A percentile compares a stretch with the other conserved stretches of the same genome.
These are phyloP conservation scores for Cephaloascus fragrans DNA, from an alignment of 805 yeast species.

Conservation along the genomic window DNA sequence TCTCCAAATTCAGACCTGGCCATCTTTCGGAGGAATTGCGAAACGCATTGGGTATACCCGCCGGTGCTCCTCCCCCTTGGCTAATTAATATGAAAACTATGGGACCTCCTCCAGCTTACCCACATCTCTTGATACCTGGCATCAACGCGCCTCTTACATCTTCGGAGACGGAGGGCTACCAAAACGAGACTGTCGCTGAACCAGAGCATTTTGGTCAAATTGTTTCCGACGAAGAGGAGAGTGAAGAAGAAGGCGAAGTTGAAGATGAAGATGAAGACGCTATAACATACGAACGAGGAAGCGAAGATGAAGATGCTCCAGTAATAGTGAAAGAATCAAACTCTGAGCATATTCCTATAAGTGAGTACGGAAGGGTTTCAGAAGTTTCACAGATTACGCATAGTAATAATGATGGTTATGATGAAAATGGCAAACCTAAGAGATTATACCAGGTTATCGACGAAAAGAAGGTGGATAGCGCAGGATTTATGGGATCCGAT, in stretches of 20 bases:
- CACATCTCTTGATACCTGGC: constrained; percentile 47
- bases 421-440: constrained; percentile 5
- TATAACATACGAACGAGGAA: constrained; percentile 3
- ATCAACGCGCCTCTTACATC: constrained; percentile 21
- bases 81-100: constrained; percentile 49
- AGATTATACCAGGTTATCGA: constrained; percentile 6
- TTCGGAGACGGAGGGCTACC: constrained; percentile 30
- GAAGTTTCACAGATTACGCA: no score
- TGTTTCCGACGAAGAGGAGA: background rate
- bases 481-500: background rate
- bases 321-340: no score
- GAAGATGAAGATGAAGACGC: background rate
- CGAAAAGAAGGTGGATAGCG: background rate
- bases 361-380: no score
- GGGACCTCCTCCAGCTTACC: constrained; percentile 84
- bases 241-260: background rate
- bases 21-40: constrained; percentile 49
- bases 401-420: no score
- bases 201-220: background rate
- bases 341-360: no score
- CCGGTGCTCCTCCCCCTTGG: constrained; percentile 71
- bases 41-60: constrained; percentile 59
- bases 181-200: no score
- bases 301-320: constrained; percentile 5
- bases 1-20: constrained; percentile 53